Evolutionary conservation across 768 basidiomycete genomes (phyloP), one percentile per base, ranked within the genome.

Genomic region (Lactarius vividus): DNA sequence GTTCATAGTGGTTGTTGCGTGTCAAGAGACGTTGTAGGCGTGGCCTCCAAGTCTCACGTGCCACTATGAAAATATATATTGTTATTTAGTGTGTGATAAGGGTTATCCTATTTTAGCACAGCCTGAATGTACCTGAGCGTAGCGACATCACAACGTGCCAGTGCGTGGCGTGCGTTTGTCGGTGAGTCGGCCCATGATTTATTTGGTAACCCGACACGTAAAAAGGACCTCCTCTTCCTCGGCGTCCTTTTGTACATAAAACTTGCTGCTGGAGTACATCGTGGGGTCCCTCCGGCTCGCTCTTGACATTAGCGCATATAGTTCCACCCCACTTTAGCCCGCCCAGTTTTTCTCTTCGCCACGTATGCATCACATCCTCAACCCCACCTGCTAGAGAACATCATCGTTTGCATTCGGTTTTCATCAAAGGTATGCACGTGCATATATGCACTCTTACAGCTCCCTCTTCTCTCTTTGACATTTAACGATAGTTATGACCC

Each of bases 1-100:
- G 78, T 98, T 96, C 96, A 98, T 98, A 44, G 74, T 63, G 28
- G 63, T 65, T 18, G 64, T 46, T 35, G 59, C 37, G 23, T 31
- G 16, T 35, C 20, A 39, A 26, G 28, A 15, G 9, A 8, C 35
- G 35, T 37, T 37, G 49, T 23, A 11, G 10, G n/a, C 7, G 10
- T 7, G 6, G 35, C 35, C 10, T 3, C 9, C 11, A 1, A 9
- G 4, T 52, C 13, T 52, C 49, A 52, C 49, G 49, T 52, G 46
- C 23, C 10, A n/a, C 16, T 18, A 1, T 40, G 39, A 16, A 15
- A 39, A 39, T n/a, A 10, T 39, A 39, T 39, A 39, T 39, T 18
- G 0, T 40, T 40, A 18, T 4, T 44, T 9, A n/a, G 8, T 44
- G 20, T n/a, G 20, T 10, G 10, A 44, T n/a, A 44, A 44, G 20